These are phyloP conservation scores for Erodium moschatum DNA, from an alignment of 441 rosid genomes.

Conservation along the genomic window DNA sequence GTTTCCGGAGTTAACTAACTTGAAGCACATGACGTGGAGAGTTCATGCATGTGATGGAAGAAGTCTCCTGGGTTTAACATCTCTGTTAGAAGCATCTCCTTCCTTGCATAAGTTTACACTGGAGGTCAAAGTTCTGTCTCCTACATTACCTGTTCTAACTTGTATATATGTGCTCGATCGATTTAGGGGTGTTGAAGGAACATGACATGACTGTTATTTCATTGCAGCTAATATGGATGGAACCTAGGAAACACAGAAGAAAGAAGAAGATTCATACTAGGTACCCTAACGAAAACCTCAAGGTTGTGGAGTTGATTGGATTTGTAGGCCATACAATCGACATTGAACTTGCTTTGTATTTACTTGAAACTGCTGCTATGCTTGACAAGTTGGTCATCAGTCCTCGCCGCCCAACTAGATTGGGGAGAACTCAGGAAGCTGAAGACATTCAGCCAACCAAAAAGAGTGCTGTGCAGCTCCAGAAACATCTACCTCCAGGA, in stretches of 20 bases:
- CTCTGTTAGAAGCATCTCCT: conserved; percentile 13
- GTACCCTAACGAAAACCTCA: neutral
- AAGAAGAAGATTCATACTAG: neutral
- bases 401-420: neutral
- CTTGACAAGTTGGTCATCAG: conserved; percentile 8
- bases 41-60: conserved; percentile 10
- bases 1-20: conserved; percentile 9
- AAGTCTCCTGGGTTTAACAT: conserved; percentile 12
- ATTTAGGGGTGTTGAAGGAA: neutral
- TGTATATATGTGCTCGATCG: neutral
- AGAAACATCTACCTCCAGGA: conserved; percentile 11
- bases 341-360: conserved; percentile 9
- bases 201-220: neutral
- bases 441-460: neutral
- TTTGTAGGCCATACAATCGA: conserved; percentile 9
- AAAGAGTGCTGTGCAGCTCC: neutral
- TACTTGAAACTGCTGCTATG: conserved; percentile 10
- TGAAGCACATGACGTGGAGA: conserved; percentile 7
- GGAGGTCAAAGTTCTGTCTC: conserved; percentile 5
- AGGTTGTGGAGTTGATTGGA: conserved; percentile 7
- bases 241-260: conserved; percentile 11
- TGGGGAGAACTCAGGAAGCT: neutral
- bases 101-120: conserved; percentile 5
- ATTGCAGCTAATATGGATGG: conserved; percentile 11
- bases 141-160: neutral